These are phyloP conservation scores for Kazachstania sp. DNA, from an alignment of 1,139 yeast species.

Conservation along the genomic window DNA sequence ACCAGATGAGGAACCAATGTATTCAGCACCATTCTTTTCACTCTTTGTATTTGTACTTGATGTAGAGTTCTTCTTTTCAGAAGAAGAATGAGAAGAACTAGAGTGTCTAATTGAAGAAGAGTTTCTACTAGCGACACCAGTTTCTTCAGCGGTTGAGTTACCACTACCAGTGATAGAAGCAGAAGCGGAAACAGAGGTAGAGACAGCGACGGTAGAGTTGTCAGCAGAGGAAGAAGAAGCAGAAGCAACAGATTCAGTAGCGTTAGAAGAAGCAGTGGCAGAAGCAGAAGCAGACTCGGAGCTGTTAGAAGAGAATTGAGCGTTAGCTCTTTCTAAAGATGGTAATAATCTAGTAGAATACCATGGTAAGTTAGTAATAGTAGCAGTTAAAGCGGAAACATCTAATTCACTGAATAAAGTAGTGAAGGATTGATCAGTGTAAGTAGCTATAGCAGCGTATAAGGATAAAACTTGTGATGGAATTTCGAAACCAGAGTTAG, in stretches of 20 bases:
- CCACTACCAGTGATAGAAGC: conserved; percentile 3
- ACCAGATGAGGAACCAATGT: conserved; percentile 9
- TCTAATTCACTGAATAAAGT: conserved; percentile 30
- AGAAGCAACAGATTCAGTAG: conserved; percentile 4
- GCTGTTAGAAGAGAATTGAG: conserved; percentile 3
- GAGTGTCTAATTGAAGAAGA: conserved; percentile 1
- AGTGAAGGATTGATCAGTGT: conserved; percentile 38
- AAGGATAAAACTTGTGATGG: conserved; percentile 30
- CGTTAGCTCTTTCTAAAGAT: conserved; percentile 1
- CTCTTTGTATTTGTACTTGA: conserved; percentile 2
- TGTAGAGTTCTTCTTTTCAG: not conserved
- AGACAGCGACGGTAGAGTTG: not conserved
- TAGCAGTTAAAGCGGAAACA: conserved; percentile 25
- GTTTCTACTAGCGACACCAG: conserved; percentile 3
- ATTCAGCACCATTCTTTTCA: conserved; percentile 3
- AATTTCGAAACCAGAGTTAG: conserved; percentile 15
- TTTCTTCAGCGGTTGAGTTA: conserved; percentile 11
- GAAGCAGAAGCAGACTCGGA: conserved; percentile 5
- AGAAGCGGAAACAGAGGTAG: not conserved
- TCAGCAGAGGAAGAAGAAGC: conserved; percentile 1
- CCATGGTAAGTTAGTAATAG: conserved; percentile 38
- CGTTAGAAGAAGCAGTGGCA: conserved; percentile 2
- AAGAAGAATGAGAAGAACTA: conserved; percentile 3
- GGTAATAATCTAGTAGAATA: conserved; percentile 33
- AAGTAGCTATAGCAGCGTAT: conserved; percentile 32